Base-by-base conservation (phyloP, 1,284 basidiomycete genomes). In the Ceratobasidium sp. region DNA sequence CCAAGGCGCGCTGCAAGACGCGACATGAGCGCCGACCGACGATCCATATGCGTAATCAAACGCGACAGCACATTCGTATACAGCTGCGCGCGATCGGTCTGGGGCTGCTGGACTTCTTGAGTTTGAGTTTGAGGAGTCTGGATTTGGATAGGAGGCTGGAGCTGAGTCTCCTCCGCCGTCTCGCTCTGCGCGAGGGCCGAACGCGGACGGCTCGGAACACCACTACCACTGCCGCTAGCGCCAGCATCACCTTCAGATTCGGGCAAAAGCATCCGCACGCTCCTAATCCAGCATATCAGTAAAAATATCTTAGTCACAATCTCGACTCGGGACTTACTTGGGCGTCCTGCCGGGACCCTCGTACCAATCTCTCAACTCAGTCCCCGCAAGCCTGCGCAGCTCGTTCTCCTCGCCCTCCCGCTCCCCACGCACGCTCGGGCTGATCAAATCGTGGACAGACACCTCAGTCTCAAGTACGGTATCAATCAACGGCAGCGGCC, bases 391-490 rank as follows among this genome's bases (percentile, higher is more conserved):
- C 33, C 31, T 31, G 8, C 53, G 36, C 53, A 69, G 53, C 31
- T 69, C 66, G 29, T 44, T 57, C 29, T 69, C 51, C 14, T 41
- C 59, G 5, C 19, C 22, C 22, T 41, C 59, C 19, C n/a, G 36
- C 8, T 53, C 53, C 22, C 51, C 53, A 17, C 36, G 51, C 31
- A 69, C 66, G 24, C 51, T 69, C n/a, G 66, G 66, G 33, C 66
- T 69, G 53, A 69, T 57, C 66, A 69, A 56, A 36, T 69, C 66
- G 29, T 69, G 66, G 17, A 69, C 29, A n/a, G 66, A 69, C 17
- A 33, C 47, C 5, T 69, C 66, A 36, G 53, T 31, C 24, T 33
- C 59, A 41, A 60, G 59, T 22, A 60, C 44, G 0, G 66, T 69
- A 29, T 69, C 66, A 41, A 69, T 56, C 41, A 53, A 69, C 3